Evolutionary conservation across 225 moss, liverwort and hornwort species (phyloP).

Genomic region (Bryum argenteum): DNA sequence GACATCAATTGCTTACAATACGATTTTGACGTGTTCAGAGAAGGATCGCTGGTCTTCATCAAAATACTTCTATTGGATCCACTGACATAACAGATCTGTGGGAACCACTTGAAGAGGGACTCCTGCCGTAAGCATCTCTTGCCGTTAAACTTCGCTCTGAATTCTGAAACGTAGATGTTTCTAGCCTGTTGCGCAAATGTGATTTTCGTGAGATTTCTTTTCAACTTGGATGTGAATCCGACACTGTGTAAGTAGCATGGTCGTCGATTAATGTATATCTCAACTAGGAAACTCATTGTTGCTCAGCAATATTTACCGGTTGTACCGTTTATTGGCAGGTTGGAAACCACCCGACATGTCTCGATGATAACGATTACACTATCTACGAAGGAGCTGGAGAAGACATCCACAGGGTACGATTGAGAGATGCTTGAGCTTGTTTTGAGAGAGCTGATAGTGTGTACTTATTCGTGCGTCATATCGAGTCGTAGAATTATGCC

Average conservation of each 20-base stretch:
- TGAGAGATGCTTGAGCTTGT: neutral
- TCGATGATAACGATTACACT: conserved; percentile 70
- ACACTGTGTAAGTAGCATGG: neutral
- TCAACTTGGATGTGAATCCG: neutral
- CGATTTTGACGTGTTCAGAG: conserved; percentile 56
- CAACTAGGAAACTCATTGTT: neutral
- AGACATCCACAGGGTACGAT: conserved; percentile 60
- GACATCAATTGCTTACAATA: neutral
- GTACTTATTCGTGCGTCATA: neutral
- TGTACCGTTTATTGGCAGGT: conserved; percentile 36
- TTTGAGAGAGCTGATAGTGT: neutral
- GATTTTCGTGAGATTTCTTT: neutral
- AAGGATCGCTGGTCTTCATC: conserved; percentile 97
- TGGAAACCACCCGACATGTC: conserved; percentile 74
- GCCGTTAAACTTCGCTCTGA: neutral
- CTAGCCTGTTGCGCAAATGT: neutral
- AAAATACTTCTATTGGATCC: conserved; percentile 97
- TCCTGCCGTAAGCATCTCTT: conserved; percentile 76
- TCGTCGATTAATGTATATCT: neutral
- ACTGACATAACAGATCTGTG: conserved; percentile 96
- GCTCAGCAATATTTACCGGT: conserved; percentile 7
- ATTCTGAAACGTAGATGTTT: neutral
- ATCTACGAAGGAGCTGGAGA: conserved; percentile 73
- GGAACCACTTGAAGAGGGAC: conserved; percentile 99
- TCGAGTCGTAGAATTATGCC: neutral